Evolutionary conservation across 23 red algal genomes (phyloP).

Genomic region (Chondrus crispus): DNA sequence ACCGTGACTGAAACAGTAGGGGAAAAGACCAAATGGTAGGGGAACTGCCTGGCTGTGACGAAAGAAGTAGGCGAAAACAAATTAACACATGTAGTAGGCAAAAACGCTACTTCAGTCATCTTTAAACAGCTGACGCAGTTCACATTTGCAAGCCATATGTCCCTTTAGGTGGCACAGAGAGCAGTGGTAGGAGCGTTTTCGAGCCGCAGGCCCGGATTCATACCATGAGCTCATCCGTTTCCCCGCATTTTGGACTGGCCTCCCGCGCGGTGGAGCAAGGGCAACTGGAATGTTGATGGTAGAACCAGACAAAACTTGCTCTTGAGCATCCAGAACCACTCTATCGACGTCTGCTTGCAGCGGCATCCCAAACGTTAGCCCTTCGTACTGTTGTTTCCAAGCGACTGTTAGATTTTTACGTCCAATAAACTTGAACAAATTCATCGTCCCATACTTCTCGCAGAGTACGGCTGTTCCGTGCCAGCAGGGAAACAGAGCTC

Average conservation of each 20-base stretch:
- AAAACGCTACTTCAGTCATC: too few relatives aligned
- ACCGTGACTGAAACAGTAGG: too few relatives aligned
- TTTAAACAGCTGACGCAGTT: too few relatives aligned
- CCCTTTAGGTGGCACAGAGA: neutral
- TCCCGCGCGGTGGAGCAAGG: neutral
- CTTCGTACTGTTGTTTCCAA: constrained; percentile 46
- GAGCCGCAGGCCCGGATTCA: neutral
- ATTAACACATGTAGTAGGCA: too few relatives aligned
- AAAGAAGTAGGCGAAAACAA: too few relatives aligned
- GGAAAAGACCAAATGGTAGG: too few relatives aligned
- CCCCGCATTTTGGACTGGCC: neutral
- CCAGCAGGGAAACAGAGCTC: neutral
- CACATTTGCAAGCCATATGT: neutral
- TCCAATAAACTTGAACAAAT: constrained; percentile 12
- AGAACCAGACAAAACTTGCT: neutral
- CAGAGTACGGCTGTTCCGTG: constrained; percentile 17
- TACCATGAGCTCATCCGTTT: neutral
- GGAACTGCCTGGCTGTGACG: too few relatives aligned
- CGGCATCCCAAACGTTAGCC: neutral
- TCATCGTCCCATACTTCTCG: constrained; percentile 16
- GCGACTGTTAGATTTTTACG: neutral
- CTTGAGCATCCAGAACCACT: neutral
- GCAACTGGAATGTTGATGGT: neutral
- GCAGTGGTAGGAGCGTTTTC: neutral
- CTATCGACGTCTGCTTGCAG: constrained; percentile 27